These are phyloP conservation scores for Stephania yunnanensis DNA, from an alignment of 164 flowering plant species.

Conservation along the genomic window DNA sequence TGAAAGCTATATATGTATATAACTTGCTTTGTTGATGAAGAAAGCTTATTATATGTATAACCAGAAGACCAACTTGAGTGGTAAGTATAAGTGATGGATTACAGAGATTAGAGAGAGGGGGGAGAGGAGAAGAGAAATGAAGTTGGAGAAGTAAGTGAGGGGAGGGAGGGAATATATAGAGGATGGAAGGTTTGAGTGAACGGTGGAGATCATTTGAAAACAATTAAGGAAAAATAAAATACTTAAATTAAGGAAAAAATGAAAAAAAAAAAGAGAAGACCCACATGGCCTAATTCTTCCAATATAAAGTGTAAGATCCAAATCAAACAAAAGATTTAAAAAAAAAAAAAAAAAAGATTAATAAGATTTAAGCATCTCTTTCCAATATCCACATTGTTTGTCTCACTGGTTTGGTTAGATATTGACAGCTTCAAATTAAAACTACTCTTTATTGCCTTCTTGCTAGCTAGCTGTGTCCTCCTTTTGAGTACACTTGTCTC, in stretches of 20 bases:
- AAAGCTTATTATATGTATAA: constrained; percentile 2
- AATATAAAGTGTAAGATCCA: background rate
- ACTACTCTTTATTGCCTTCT: constrained; percentile 6
- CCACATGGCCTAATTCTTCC: background rate
- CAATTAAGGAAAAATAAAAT: constrained; percentile 18
- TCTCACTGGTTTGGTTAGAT: constrained; percentile 11
- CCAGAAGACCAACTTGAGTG: background rate
- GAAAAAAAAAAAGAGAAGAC: background rate
- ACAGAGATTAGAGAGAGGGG: background rate
- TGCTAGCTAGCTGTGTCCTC: background rate
- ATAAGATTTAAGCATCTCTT: constrained; percentile 9
- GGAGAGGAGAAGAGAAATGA: constrained; percentile 7
- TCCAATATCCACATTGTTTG: constrained; percentile 14
- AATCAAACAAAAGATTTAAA: background rate
- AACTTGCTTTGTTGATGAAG: background rate
- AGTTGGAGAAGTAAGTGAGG: constrained; percentile 5
- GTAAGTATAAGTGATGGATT: background rate
- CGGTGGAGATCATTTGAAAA: constrained; percentile 37
- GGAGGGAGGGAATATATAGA: constrained; percentile 35
- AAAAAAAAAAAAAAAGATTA: background rate
- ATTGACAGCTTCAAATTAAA: constrained; percentile 18
- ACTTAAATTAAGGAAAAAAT: background rate
- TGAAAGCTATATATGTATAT: background rate
- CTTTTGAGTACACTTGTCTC: background rate
- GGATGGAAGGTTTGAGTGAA: constrained; percentile 21